Evolutionary conservation across 305 asterid species (phyloP).

Genomic region (Fraxinus latifolia): DNA sequence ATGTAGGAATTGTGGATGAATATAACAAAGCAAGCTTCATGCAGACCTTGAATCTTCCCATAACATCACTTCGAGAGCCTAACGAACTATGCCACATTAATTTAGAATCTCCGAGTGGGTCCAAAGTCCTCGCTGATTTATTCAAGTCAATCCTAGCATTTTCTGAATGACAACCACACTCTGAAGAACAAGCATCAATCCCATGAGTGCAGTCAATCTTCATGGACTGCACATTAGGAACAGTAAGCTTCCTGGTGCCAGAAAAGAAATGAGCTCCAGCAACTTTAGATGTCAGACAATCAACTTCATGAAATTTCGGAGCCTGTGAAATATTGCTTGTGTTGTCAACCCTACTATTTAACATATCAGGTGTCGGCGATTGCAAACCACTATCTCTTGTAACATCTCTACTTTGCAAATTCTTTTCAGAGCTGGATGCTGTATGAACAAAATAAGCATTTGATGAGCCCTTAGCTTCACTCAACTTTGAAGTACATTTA

Average conservation of each 20-base stretch:
- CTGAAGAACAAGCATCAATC: slow-evolving; percentile 32
- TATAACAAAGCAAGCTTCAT: slow-evolving; percentile 24
- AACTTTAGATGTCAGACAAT: slow-evolving; percentile 30
- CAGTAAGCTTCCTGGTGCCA: slow-evolving; percentile 28
- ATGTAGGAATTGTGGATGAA: neutral
- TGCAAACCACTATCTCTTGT: slow-evolving; percentile 28
- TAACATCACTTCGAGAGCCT: slow-evolving; percentile 39
- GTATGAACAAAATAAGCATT: slow-evolving; percentile 22
- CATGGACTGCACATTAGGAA: slow-evolving; percentile 32
- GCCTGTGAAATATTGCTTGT: slow-evolving; percentile 27
- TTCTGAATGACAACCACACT: slow-evolving; percentile 21
- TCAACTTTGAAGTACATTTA: slow-evolving; percentile 16
- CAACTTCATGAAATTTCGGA: slow-evolving; percentile 30
- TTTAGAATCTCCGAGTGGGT: slow-evolving; percentile 46
- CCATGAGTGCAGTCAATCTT: slow-evolving; percentile 29
- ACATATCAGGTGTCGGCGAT: slow-evolving; percentile 24
- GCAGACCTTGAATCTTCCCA: slow-evolving; percentile 55
- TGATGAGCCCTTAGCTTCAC: slow-evolving; percentile 27
- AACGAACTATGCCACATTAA: slow-evolving; percentile 27
- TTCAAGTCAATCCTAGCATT: slow-evolving; percentile 35
- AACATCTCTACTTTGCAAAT: slow-evolving; percentile 20
- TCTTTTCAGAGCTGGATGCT: neutral
- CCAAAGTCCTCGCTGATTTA: slow-evolving; percentile 44
- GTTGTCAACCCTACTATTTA: slow-evolving; percentile 26
- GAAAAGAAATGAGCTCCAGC: slow-evolving; percentile 35